Conservation (phyloP, 2,329 filamentous ascomycete genomes). For the Teratosphaeria gauchensis region DNA sequence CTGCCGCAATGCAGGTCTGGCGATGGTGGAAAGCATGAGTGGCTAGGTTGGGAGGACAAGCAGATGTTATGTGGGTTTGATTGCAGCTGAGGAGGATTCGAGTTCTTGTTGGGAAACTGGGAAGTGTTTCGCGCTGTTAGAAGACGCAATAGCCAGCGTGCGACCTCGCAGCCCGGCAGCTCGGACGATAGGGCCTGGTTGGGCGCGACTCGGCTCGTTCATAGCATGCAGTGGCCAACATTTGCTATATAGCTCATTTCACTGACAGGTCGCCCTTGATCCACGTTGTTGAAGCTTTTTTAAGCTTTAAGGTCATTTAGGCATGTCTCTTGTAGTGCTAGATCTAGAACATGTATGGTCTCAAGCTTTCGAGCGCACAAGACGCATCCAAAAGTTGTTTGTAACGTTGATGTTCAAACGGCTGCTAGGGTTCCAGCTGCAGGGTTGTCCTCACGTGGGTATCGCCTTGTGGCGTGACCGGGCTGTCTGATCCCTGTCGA, state of each 20-base stretch:
- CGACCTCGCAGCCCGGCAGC: not conserved
- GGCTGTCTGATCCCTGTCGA: not conserved
- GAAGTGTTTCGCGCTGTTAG: not conserved
- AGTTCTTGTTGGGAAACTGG: not conserved
- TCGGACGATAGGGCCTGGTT: not conserved
- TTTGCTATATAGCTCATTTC: not conserved
- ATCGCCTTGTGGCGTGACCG: not conserved
- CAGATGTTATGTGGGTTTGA: not conserved
- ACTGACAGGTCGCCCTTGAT: not conserved
- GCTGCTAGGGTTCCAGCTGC: not conserved
- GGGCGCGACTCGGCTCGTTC: not conserved
- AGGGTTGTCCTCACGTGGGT: not conserved
- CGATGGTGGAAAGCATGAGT: not conserved
- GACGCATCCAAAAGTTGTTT: not conserved
- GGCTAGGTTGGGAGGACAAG: not conserved
- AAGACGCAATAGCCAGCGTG: not conserved
- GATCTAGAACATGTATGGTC: not conserved
- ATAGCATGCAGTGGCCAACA: not conserved
- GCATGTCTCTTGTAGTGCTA: not conserved
- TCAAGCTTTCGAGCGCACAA: too few species aligned
- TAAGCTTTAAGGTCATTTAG: not conserved
- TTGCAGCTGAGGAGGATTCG: not conserved
- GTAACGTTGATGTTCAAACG: not conserved
- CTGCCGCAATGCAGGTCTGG: not conserved
- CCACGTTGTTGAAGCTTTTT: not conserved